Base-by-base conservation (phyloP, 345 rosid species). In the Ricinus communis region DNA sequence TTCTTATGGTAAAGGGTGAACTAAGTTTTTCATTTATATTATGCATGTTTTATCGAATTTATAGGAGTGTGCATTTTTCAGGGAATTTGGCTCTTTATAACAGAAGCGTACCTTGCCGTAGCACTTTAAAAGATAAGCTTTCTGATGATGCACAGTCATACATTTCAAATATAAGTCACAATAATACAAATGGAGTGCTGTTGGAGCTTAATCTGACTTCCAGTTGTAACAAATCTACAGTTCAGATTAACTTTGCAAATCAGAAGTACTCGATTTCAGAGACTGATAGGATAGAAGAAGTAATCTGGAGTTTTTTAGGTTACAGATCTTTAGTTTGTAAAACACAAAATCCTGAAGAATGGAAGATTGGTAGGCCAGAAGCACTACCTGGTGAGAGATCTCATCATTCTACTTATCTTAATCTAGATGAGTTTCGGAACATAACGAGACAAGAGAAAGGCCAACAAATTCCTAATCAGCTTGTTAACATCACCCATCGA, bases 401-500 rank as follows among this genome's bases (percentile, higher is more conserved):
- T 55, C 45, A 78, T 67, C 76, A 80, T 66, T 63, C 80, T 2
- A 47, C 86, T 68, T 84, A 85, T 77, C 86, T 84, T 74, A 88
- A 90, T 57, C 76, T 88, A 5, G 89, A 88, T 12, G 91, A 91
- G 77, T 85, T 89, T 66, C 78, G 85, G 52, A 77, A 77, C 76
- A 71, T 80, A 57, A 82, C 72, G 24, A 77, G 73, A 77, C 84
- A 69, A 74, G 87, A 82, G 19, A 87, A 86, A 24, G 87, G 76
- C 21, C 55, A 74, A 28, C 74, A 71, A 1, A 52, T 81, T 57
- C 77, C 88, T 16, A 74, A 74, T 22, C 82, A 69, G 80, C 83
- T 86, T 46, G 75, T 70, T 36, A 91, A 88, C 78, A 87, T 78
- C 57, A 88, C 96, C 28, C 97, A 86, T 66, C 84, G 96, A 78